Evolutionary conservation across 495 filamentous ascomycete species (phyloP).

Genomic region (Staphylotrichum longicolle): DNA sequence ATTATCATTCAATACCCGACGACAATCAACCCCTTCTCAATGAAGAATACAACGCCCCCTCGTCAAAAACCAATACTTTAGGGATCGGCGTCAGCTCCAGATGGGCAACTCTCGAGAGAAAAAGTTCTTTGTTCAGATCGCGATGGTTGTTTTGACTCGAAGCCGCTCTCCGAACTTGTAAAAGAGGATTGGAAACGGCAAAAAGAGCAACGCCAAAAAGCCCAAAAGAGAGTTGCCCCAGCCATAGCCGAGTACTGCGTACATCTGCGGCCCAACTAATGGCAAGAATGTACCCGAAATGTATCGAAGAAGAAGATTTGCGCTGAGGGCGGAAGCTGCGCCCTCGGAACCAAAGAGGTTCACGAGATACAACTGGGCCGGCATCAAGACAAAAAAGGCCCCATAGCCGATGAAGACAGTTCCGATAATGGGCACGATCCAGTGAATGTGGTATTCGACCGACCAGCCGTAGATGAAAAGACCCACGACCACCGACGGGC

Average conservation of each 20-base stretch:
- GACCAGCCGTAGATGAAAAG: conserved; percentile 56
- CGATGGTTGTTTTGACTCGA: not conserved
- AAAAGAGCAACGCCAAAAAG: conserved; percentile 52
- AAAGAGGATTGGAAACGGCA: conserved; percentile 51
- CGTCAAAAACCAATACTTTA: too few species aligned
- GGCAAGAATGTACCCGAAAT: conserved; percentile 59
- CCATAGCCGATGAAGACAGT: conserved; percentile 52
- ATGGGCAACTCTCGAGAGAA: too few species aligned
- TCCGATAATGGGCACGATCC: conserved; percentile 57
- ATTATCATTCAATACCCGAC: too few species aligned
- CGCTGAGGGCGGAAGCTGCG: conserved; percentile 53
- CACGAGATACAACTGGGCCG: conserved; percentile 56
- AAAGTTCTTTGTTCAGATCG: too few species aligned
- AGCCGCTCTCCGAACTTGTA: conserved; percentile 50
- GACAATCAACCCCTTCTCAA: too few species aligned
- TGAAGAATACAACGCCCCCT: too few species aligned
- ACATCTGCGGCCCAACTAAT: conserved; percentile 55
- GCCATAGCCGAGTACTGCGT: conserved; percentile 53
- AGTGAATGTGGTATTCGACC: conserved; percentile 36
- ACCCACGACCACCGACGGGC: conserved; percentile 41
- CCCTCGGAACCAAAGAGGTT: conserved; percentile 47
- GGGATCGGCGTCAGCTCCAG: too few species aligned
- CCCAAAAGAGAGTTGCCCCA: conserved; percentile 61
- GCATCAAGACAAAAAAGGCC: conserved; percentile 50
- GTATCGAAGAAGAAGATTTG: conserved; percentile 52